phyloP scores from a whole-genome alignment of 2,329 filamentous ascomycete genomes.

The Botrytis medusae region DNA sequence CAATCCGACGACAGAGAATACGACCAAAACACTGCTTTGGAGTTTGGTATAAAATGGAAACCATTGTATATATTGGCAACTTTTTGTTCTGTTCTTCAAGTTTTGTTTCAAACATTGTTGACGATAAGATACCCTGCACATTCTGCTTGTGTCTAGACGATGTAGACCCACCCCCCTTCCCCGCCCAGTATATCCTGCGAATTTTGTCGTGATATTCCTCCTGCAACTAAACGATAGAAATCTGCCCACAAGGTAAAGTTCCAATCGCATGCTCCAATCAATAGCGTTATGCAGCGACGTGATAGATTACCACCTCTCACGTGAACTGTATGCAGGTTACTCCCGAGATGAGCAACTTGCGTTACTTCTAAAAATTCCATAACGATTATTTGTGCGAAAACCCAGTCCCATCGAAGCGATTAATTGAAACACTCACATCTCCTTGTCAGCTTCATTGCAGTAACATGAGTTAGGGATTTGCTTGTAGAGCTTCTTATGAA shows the following conservation, averaged over 20 bases:
- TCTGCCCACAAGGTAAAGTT: background rate
- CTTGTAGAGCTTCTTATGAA: background rate
- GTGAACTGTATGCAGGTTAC: background rate
- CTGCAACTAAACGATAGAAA: background rate
- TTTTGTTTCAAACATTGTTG: background rate
- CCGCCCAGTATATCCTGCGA: background rate
- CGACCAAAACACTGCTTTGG: background rate
- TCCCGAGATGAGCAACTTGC: background rate
- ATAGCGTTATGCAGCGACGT: background rate
- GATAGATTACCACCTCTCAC: background rate
- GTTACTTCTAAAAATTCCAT: background rate
- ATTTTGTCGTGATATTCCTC: background rate
- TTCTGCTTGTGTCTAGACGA: background rate
- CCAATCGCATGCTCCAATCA: background rate
- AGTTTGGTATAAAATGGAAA: background rate
- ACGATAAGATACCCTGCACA: background rate
- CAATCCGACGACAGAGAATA: background rate
- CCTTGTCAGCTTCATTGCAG: background rate
- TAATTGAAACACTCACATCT: background rate
- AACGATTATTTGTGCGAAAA: background rate
- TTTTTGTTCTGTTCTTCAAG: background rate
- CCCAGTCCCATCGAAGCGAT: background rate
- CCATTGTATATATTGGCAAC: background rate
- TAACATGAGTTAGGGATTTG: background rate
- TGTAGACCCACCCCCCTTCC: background rate